Conservation (phyloP, 768 basidiomycete species). For the Lentinula edodes region DNA sequence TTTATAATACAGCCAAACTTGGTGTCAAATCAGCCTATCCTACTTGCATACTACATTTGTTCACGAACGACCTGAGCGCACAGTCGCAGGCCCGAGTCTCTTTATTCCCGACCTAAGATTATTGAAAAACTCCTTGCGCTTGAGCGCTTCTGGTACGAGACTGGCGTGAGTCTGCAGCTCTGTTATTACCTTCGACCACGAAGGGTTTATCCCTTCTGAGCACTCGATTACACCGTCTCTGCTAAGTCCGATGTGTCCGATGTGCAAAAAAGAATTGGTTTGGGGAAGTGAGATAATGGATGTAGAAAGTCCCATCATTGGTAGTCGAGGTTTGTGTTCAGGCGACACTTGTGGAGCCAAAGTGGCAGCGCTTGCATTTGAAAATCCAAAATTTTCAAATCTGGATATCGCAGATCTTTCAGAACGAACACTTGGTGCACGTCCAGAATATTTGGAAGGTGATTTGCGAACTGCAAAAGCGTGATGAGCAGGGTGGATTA, state of each 20-base stretch:
- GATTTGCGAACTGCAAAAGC: not conserved
- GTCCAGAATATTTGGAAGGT: not conserved
- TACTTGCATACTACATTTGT: not conserved
- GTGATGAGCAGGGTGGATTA: conserved; percentile 13
- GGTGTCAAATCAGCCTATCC: not conserved
- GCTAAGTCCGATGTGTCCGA: conserved; percentile 59
- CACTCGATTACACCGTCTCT: conserved; percentile 46
- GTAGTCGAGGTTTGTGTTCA: not conserved
- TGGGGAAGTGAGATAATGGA: conserved; percentile 53
- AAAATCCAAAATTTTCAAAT: conserved; percentile 22
- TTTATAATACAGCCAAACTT: not conserved
- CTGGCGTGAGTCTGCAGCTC: conserved; percentile 15
- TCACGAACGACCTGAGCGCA: not conserved
- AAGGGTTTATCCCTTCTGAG: conserved; percentile 45
- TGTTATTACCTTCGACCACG: conserved; percentile 43
- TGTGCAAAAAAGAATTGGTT: conserved; percentile 59
- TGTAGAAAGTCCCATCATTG: conserved; percentile 23
- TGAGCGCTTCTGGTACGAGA: not conserved
- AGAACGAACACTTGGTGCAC: conserved; percentile 14
- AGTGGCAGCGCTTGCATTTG: conserved; percentile 30
- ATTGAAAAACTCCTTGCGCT: not conserved
- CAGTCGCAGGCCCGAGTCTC: not conserved
- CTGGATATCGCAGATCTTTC: conserved; percentile 14
- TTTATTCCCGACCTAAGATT: not conserved
- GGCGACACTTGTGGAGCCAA: conserved; percentile 11